phyloP scores from a whole-genome alignment of 2,329 filamentous ascomycete species.

The Ophiostoma pallidulum region DNA sequence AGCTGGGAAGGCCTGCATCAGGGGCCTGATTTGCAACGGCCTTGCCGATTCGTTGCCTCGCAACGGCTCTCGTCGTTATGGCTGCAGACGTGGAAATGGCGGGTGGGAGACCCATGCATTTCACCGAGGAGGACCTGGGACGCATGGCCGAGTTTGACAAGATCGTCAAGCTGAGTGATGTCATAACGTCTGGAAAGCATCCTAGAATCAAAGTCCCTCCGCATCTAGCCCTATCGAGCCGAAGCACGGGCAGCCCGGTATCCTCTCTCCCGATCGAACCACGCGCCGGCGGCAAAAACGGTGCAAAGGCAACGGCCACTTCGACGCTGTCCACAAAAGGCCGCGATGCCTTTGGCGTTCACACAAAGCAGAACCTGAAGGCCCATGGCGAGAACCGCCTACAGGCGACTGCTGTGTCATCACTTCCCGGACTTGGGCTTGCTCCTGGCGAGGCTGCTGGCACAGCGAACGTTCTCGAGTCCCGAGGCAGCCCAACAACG shows the following conservation, averaged over 20 bases:
- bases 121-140: slow-evolving; percentile 39
- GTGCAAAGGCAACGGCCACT: neutral
- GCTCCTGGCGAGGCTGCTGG: neutral
- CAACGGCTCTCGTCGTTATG: slow-evolving; percentile 12
- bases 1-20: too few species aligned
- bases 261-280: slow-evolving; percentile 4
- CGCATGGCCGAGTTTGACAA: slow-evolving; percentile 65
- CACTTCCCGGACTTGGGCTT: slow-evolving; percentile 19
- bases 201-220: slow-evolving; percentile 48
- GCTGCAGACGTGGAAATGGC: slow-evolving; percentile 14
- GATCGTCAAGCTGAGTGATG: slow-evolving; percentile 71
- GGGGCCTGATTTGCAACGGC: neutral
- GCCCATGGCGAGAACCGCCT: slow-evolving; percentile 30
- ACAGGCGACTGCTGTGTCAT: slow-evolving; percentile 19
- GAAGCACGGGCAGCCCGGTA: slow-evolving; percentile 17
- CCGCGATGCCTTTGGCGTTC: neutral
- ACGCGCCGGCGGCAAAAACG: neutral
- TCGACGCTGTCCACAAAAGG: neutral
- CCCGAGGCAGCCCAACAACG: slow-evolving; percentile 77
- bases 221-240: slow-evolving; percentile 22
- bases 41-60: too few species aligned
- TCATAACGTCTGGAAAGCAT: slow-evolving; percentile 69
- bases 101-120: slow-evolving; percentile 10
- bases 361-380: slow-evolving; percentile 22
- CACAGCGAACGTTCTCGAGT: slow-evolving; percentile 29